These are phyloP conservation scores for Magnolia changhungtana DNA, from an alignment of 164 flowering plant species.

Conservation along the genomic window DNA sequence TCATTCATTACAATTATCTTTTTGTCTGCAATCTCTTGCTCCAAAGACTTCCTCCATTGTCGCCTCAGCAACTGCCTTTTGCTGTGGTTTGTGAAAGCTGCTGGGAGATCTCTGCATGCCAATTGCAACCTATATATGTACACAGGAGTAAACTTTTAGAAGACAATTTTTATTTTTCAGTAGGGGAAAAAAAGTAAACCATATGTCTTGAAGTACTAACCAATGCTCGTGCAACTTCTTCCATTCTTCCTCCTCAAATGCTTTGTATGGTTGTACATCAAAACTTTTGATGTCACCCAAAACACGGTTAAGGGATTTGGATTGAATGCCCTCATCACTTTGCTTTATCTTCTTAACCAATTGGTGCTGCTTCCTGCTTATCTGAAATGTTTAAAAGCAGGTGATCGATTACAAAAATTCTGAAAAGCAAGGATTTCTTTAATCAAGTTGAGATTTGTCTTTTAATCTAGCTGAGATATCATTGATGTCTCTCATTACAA, in stretches of 20 bases:
- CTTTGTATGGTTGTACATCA: slow-evolving; percentile 65
- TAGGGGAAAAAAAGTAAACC: not conserved
- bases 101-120: slow-evolving; percentile 56
- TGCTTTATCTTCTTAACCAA: slow-evolving; percentile 70
- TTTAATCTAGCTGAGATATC: too few species aligned
- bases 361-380: slow-evolving; percentile 72
- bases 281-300: slow-evolving; percentile 60
- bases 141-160: not conserved
- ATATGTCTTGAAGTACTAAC: slow-evolving; percentile 35
- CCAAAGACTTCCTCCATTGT: slow-evolving; percentile 37
- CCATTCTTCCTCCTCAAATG: slow-evolving; percentile 71
- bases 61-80: slow-evolving; percentile 29
- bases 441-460: not conserved
- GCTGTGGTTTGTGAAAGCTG: slow-evolving; percentile 49
- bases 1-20: slow-evolving; percentile 21
- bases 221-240: slow-evolving; percentile 74
- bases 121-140: slow-evolving; percentile 50
- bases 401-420: not conserved
- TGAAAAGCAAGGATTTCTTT: not conserved
- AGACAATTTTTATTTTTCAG: not conserved
- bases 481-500: too few species aligned
- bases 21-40: slow-evolving; percentile 47
- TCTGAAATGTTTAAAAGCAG: slow-evolving; percentile 36
- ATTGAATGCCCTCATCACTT: slow-evolving; percentile 59
- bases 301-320: slow-evolving; percentile 57